These are phyloP conservation scores for Theobroma grandiflorum DNA, from an alignment of 441 rosid species.

Conservation along the genomic window DNA sequence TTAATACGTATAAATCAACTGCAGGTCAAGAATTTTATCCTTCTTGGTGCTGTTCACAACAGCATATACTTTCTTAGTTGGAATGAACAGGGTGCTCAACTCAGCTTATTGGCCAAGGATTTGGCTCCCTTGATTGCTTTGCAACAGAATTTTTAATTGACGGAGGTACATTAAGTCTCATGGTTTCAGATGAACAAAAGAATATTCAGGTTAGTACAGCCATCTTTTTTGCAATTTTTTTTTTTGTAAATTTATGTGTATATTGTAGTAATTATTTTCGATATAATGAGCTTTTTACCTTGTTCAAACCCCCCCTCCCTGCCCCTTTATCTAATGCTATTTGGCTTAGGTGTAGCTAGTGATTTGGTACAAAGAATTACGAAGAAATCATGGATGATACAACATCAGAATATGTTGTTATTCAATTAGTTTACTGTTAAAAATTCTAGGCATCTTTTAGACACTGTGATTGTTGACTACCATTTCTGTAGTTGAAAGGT, in stretches of 20 bases:
- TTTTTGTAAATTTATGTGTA: neutral
- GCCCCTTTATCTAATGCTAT: neutral
- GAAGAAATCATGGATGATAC: constrained; percentile 16
- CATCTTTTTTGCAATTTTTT: constrained; percentile 12
- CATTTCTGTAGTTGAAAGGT: constrained; percentile 14
- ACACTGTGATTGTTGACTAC: neutral
- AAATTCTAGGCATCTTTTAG: constrained; percentile 5
- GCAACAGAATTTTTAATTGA: constrained; percentile 98
- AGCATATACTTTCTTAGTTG: constrained; percentile 96
- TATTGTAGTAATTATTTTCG: neutral
- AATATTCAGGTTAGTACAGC: constrained; percentile 75
- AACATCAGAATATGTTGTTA: neutral
- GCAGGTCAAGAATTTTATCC: constrained; percentile 93
- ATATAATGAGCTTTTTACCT: neutral
- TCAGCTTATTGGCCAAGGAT: constrained; percentile 93
- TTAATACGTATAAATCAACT: constrained; percentile 19
- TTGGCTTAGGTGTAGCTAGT: neutral
- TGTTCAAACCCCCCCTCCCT: neutral
- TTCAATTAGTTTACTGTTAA: constrained; percentile 4
- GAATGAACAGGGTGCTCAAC: constrained; percentile 99
- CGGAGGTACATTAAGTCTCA: constrained; percentile 93
- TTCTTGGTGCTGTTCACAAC: constrained; percentile 90
- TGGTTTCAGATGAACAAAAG: constrained; percentile 95
- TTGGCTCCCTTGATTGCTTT: constrained; percentile 92
- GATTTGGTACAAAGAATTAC: neutral